These are phyloP conservation scores for Pseudogymnoascus sp. DNA, from an alignment of 2,329 filamentous ascomycete species.

Conservation along the genomic window DNA sequence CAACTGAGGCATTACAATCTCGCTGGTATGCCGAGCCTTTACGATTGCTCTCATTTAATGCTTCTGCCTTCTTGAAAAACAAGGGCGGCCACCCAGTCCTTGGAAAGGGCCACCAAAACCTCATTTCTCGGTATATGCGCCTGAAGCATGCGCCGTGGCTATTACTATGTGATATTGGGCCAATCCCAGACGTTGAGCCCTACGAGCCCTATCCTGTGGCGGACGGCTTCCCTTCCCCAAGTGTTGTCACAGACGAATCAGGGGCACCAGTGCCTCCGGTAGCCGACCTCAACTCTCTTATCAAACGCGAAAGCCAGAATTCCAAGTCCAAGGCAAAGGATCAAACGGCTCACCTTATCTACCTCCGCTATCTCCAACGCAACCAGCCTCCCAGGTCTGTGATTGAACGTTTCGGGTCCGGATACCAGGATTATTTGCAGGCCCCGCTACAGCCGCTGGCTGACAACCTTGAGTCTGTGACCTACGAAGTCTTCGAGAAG, in stretches of 20 bases:
- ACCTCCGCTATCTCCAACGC: conserved; percentile 75
- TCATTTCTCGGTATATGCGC: conserved; percentile 56
- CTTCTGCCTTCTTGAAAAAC: conserved; percentile 50
- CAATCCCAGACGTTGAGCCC: conserved; percentile 32
- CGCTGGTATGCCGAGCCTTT: conserved; percentile 64
- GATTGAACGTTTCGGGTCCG: conserved; percentile 62
- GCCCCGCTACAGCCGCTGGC: conserved; percentile 89
- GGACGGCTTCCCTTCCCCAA: conserved; percentile 31
- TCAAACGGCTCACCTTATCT: conserved; percentile 61
- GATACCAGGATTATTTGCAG: conserved; percentile 90
- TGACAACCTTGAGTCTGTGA: conserved; percentile 93
- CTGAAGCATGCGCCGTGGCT: conserved; percentile 56
- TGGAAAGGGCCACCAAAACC: conserved; percentile 49
- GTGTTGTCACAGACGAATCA: conserved; percentile 32
- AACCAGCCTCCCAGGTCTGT: conserved; percentile 61
- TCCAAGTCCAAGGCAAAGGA: conserved; percentile 37
- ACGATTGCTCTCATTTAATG: conserved; percentile 49
- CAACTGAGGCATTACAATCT: conserved; percentile 51
- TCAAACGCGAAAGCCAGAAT: conserved; percentile 14
- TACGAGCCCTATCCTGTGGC: conserved; percentile 21
- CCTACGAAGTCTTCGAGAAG: conserved; percentile 97
- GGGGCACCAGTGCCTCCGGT: conserved; percentile 11
- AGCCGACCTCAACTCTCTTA: conserved; percentile 22
- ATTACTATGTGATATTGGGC: conserved; percentile 53
- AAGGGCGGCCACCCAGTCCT: conserved; percentile 54